A percentile compares a stretch with the other conserved stretches of the same genome.
phyloP scores from a whole-genome alignment of 164 flowering plant species.

The Warburgia ugandensis region DNA sequence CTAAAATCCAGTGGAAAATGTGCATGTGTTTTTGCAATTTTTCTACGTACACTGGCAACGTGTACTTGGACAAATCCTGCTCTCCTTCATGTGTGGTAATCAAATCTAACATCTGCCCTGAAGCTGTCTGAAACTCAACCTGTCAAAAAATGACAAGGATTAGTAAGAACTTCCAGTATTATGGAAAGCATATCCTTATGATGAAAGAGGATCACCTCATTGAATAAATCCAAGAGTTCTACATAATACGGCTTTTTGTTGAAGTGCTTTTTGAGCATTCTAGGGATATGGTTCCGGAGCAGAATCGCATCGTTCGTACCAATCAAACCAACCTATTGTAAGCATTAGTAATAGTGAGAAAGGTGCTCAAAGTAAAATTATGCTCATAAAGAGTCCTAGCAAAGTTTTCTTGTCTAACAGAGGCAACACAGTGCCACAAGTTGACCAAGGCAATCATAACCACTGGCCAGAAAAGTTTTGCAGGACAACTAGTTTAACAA shows the following conservation, averaged over 20 bases:
- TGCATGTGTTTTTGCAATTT: not conserved
- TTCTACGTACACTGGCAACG: conserved; percentile 59
- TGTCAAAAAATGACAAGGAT: conserved; percentile 18
- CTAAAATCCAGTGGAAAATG: too few relatives aligned
- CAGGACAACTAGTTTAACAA: too few relatives aligned
- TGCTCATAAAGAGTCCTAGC: too few relatives aligned
- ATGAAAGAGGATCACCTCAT: conserved; percentile 66
- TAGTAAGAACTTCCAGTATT: not conserved
- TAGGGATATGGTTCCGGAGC: conserved; percentile 81
- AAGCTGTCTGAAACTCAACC: conserved; percentile 96
- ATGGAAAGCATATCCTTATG: not conserved
- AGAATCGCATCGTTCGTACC: conserved; percentile 85
- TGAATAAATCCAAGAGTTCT: conserved; percentile 82
- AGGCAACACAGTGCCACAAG: too few relatives aligned
- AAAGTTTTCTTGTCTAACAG: too few relatives aligned
- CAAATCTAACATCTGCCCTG: conserved; percentile 95
- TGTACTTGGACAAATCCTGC: conserved; percentile 78
- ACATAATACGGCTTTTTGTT: conserved; percentile 76
- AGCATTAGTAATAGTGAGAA: too few relatives aligned
- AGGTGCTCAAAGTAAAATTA: too few relatives aligned
- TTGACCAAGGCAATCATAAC: too few relatives aligned
- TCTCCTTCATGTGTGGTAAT: conserved; percentile 90
- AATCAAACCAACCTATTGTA: conserved; percentile 71
- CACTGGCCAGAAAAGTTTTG: too few relatives aligned
- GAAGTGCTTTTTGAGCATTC: conserved; percentile 79